Base-by-base conservation (phyloP, 805 yeast species). In the Ogataea haglerorum region DNA sequence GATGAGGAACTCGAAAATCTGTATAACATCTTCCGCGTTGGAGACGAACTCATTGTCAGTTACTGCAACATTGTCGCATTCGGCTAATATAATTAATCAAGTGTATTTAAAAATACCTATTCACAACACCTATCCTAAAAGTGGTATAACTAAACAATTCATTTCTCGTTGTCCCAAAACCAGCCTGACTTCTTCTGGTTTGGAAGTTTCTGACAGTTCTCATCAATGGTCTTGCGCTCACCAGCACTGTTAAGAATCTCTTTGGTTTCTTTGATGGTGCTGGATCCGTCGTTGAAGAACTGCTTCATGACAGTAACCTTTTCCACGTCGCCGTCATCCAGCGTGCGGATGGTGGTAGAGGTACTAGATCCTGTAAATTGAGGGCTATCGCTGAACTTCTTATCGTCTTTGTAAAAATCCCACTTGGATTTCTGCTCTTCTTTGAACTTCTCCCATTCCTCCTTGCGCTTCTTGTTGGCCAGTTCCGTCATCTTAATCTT, bases 401-500 rank as follows among this genome's bases (percentile, higher is more conserved):
- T 22, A 13, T 31, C 57, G 13, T 57, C 42, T 31, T 60, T 54
- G 31, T 34, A 13, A 19, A 43, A 43, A 4, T 50, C 48, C 65
- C 64, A 59, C 38, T 57, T 57, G 5, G 52, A 38, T 27, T 40
- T 47, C 38, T 55, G 57, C n/a, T 47, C 47, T 7, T 48, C 47
- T 26, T 47, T 50, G 50, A 54, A 52, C 27, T 49, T 36, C 5
- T 35, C 18, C 60, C 58, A 52, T 16, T 54, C 54, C 13, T 49
- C 25, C 12, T 45, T 38, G 46, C 70, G 66, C 46, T 70, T 68
- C 34, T 60, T 53, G 38, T 64, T 67, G n/a, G 68, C 53, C n/a
- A 69, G 52, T 40, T 69, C 67, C 37, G 63, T 69, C 77, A 79
- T 78, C 29, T 69, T 65, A n/a, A 70, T 59, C 52, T 72, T 75